Conservation (phyloP, 495 filamentous ascomycete genomes). For the Neurospora hispaniola region DNA sequence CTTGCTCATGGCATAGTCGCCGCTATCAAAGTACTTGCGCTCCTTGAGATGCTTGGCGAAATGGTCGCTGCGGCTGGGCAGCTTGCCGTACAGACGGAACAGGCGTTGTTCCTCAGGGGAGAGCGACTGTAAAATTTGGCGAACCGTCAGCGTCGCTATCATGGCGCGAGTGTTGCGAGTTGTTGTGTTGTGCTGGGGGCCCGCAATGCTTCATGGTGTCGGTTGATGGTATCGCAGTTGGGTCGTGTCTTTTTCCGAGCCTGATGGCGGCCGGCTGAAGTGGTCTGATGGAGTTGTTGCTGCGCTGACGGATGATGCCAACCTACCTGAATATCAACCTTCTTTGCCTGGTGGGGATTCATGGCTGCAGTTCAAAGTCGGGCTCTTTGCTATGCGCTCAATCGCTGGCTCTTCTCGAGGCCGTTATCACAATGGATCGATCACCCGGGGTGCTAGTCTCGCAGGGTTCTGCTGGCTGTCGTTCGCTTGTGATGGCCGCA, state of each 20-base stretch:
- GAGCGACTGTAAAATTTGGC: conserved; percentile 51
- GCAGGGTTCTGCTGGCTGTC: neutral
- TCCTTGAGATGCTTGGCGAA: conserved; percentile 97
- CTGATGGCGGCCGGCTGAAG: neutral
- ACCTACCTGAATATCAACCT: conserved; percentile 87
- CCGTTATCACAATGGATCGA: neutral
- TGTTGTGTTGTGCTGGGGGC: neutral
- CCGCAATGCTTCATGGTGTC: neutral
- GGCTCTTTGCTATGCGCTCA: neutral
- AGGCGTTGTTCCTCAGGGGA: conserved; percentile 88
- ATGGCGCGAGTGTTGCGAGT: neutral
- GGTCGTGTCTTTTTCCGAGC: neutral
- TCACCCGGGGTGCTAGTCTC: neutral
- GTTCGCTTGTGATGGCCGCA: neutral
- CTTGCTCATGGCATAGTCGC: conserved; percentile 96
- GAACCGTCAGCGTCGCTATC: neutral
- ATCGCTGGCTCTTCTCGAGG: neutral
- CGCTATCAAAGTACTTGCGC: conserved; percentile 98
- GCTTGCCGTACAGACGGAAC: conserved; percentile 92
- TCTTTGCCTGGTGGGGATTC: conserved; percentile 96
- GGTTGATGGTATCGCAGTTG: neutral
- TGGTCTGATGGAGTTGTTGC: conserved; percentile 11
- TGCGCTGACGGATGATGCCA: conserved; percentile 3
- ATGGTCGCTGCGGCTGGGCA: conserved; percentile 89
- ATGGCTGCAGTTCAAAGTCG: conserved; percentile 38